Percentiles rank a stretch among this genome's conserved stretches.
These are phyloP conservation scores for Xylariaceae sp. DNA, from an alignment of 2,329 filamentous ascomycete species.

Conservation along the genomic window DNA sequence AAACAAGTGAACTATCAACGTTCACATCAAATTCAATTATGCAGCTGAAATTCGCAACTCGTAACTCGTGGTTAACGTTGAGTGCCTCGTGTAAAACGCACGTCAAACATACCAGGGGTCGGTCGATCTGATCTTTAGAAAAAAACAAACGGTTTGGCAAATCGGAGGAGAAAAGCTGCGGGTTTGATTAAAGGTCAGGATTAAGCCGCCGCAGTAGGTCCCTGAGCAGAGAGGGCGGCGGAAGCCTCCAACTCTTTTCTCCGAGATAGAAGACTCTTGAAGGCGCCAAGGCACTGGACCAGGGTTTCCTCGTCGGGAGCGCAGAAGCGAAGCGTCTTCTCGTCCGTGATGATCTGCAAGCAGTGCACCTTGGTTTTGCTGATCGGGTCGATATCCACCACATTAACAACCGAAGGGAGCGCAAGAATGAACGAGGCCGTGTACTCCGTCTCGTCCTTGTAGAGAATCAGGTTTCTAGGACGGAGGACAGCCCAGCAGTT, in stretches of 20 bases:
- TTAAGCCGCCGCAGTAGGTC: slow-evolving; percentile 7
- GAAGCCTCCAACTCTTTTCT: slow-evolving; percentile 58
- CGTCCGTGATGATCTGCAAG: slow-evolving; percentile 88
- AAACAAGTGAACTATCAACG: slow-evolving; percentile 7
- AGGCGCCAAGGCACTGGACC: slow-evolving; percentile 78
- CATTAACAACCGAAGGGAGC: slow-evolving; percentile 74
- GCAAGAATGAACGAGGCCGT: slow-evolving; percentile 76
- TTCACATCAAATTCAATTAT: slow-evolving; percentile 4
- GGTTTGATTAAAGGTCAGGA: too few relatives aligned
- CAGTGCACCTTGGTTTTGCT: slow-evolving; percentile 81
- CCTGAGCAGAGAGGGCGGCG: slow-evolving; percentile 33
- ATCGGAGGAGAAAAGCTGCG: background rate
- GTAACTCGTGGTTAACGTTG: background rate
- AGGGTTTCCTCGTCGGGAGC: slow-evolving; percentile 75
- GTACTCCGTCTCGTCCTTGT: slow-evolving; percentile 92
- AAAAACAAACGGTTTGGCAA: background rate
- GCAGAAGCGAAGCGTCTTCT: slow-evolving; percentile 75
- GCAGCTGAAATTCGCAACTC: slow-evolving; percentile 6
- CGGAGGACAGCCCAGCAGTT: slow-evolving; percentile 89
- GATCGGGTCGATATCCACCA: slow-evolving; percentile 85
- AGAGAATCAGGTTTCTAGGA: slow-evolving; percentile 76
- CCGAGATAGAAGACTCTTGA: slow-evolving; percentile 79
- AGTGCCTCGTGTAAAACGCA: background rate
- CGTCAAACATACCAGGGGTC: background rate
- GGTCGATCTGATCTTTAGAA: slow-evolving; percentile 6